Evolutionary conservation across 352 stramenopile genomes (phyloP), one percentile per base, ranked within the genome.

Genomic region (Phytophthora uliginosa): DNA sequence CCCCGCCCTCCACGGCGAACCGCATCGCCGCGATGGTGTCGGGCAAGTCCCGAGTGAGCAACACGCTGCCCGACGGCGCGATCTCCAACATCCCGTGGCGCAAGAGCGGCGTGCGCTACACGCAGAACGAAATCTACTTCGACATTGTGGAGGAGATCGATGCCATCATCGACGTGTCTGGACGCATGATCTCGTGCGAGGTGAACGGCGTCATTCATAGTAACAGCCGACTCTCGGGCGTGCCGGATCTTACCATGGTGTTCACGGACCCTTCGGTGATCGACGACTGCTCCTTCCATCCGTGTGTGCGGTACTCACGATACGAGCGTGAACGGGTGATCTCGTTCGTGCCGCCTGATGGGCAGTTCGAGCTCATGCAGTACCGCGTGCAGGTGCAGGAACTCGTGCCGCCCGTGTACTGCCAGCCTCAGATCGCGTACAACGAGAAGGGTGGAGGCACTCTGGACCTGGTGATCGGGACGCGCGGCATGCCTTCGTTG

Each of bases 101-200:
- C 70, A 98, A 98, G 70, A 95, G 90, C 54, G 96, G 93, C 59
- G 97, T 99, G 59, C 92, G 92, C 52, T 99, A 99, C 80, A 94
- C 88, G 56, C 89, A 95, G 71, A 99, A 99, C 86, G 98, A 99
- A 84, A 99, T 99, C 57, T 99, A 99, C 81, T 97, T 99, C 66
- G 98, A 99, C 78, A 98, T 99, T 76, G 86, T 99, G 0, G 98
- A 99, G 83, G 97, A 99, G 78, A 94, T 99, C 33, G 97, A 99
- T 83, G 95, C 95, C n/a, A 99, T 99, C 79, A 77, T 99, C 22
- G 94, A 98, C 74, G 81, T 85, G 31, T 96, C 92, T 48, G 94
- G 94, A 10, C 83, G 87, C 48, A 94, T 99, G 62, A 91, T 99
- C 59, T 98, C 93, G 54, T 97, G 87, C 36, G 96, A 99, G 83